These are phyloP conservation scores for Suillus spraguei DNA, from an alignment of 768 basidiomycete genomes.

Conservation along the genomic window DNA sequence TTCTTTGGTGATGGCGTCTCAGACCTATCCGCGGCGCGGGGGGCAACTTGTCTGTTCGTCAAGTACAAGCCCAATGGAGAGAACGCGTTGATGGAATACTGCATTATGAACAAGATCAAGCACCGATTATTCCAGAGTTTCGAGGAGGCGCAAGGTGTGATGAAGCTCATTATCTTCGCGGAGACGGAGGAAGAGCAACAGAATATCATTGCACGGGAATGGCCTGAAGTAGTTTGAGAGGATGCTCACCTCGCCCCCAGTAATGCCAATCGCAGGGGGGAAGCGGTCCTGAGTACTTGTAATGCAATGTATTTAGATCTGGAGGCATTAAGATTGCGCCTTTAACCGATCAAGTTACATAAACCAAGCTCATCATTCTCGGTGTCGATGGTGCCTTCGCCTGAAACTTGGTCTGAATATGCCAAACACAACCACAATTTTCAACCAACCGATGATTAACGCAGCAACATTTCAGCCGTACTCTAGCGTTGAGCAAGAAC, in stretches of 20 bases:
- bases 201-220: slow-evolving; percentile 5
- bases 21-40: slow-evolving; percentile 89
- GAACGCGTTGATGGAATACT: slow-evolving; percentile 87
- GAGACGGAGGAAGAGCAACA: slow-evolving; percentile 47
- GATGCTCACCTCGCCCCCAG: neutral
- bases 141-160: slow-evolving; percentile 55
- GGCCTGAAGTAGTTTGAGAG: slow-evolving; percentile 8
- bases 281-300: neutral
- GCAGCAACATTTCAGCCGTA: neutral
- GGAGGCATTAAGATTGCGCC: neutral
- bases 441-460: neutral
- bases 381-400: neutral
- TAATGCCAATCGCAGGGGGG: neutral
- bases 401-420: neutral
- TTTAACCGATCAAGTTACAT: neutral
- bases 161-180: slow-evolving; percentile 73
- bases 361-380: neutral
- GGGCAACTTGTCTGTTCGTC: slow-evolving; percentile 95
- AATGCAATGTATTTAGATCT: neutral
- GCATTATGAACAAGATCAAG: slow-evolving; percentile 73
- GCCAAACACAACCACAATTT: neutral
- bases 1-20: slow-evolving; percentile 99
- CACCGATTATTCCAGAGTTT: slow-evolving; percentile 83
- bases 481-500: neutral
- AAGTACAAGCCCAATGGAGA: slow-evolving; percentile 78